A percentile compares a stretch with the other conserved stretches of the same genome.
These are phyloP conservation scores for Rhododendron griersonianum DNA, from an alignment of 148 eudicot genomes.

Conservation along the genomic window DNA sequence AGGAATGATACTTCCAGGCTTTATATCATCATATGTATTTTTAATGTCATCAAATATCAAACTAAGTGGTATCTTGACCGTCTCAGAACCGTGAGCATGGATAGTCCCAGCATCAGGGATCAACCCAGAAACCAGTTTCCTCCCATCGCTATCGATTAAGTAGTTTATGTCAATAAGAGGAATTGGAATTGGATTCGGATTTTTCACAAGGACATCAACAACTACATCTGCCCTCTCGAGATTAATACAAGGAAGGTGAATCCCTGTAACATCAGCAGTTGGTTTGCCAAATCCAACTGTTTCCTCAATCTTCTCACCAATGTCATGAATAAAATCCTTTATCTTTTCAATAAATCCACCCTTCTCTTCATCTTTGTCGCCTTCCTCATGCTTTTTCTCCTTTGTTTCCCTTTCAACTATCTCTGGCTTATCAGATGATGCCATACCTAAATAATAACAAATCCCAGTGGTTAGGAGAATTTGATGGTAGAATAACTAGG, in stretches of 20 bases:
- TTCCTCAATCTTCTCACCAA: slow-evolving; percentile 93
- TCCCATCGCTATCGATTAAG: slow-evolving; percentile 80
- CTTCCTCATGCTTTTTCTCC: slow-evolving; percentile 41
- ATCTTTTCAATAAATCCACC: slow-evolving; percentile 72
- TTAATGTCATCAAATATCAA: slow-evolving; percentile 84
- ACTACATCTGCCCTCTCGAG: slow-evolving; percentile 74
- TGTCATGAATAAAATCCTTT: slow-evolving; percentile 73
- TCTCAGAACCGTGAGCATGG: slow-evolving; percentile 92
- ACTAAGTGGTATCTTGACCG: slow-evolving; percentile 73
- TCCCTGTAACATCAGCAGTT: slow-evolving; percentile 67
- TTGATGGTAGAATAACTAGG: neutral
- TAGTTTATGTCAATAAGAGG: slow-evolving; percentile 93
- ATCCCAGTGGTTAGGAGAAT: neutral
- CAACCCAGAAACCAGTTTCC: slow-evolving; percentile 85
- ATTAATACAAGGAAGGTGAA: slow-evolving; percentile 71
- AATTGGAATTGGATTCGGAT: slow-evolving; percentile 90
- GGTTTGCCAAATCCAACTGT: slow-evolving; percentile 91
- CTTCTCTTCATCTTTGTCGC: slow-evolving; percentile 49
- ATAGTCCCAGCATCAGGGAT: slow-evolving; percentile 96
- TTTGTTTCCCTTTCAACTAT: slow-evolving; percentile 46
- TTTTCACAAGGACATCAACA: slow-evolving; percentile 81
- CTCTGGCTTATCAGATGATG: slow-evolving; percentile 68
- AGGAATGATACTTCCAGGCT: slow-evolving; percentile 90
- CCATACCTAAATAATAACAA: slow-evolving; percentile 41
- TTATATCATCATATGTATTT: slow-evolving; percentile 60